Percentiles rank a stretch among this genome's conserved stretches.
phyloP scores from a whole-genome alignment of 73 alveolate species.

The Paramecium tetraurelia region DNA sequence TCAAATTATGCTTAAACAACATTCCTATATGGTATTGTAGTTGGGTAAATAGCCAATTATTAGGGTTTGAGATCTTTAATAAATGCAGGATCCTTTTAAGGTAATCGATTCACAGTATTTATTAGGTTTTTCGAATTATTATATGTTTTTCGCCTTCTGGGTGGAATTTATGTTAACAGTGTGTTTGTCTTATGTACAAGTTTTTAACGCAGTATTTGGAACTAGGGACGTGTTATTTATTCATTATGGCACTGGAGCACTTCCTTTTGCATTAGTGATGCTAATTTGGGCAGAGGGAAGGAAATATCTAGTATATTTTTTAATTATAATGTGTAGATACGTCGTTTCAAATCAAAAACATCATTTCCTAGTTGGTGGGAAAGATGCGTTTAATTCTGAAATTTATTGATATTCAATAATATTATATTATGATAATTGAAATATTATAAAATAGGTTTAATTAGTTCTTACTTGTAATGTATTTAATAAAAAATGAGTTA shows the following conservation, averaged over 20 bases:
- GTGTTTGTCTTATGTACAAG: constrained; percentile 62
- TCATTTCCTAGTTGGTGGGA: constrained; percentile 36
- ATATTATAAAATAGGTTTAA: too few relatives aligned
- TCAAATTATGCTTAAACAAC: constrained; percentile 92
- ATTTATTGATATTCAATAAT: neutral
- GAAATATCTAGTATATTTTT: constrained; percentile 55
- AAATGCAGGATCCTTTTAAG: constrained; percentile 34
- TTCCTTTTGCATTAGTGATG: constrained; percentile 70
- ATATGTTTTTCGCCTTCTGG: constrained; percentile 67
- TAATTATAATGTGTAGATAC: neutral
- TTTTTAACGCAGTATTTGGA: constrained; percentile 69
- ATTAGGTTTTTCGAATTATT: constrained; percentile 64
- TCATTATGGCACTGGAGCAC: constrained; percentile 77
- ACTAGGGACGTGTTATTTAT: constrained; percentile 73
- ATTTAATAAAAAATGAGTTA: too few relatives aligned
- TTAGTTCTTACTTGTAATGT: too few relatives aligned
- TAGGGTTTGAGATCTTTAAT: constrained; percentile 85
- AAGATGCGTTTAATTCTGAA: neutral
- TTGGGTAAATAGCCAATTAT: constrained; percentile 84
- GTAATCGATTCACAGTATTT: neutral
- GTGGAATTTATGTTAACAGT: constrained; percentile 67
- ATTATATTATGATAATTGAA: neutral
- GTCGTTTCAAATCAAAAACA: neutral
- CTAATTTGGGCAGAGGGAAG: constrained; percentile 79
- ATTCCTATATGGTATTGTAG: constrained; percentile 82